Evolutionary conservation across 768 basidiomycete species (phyloP), one percentile per base, ranked within the genome.

Genomic region (Tricholoma flavovirens): DNA sequence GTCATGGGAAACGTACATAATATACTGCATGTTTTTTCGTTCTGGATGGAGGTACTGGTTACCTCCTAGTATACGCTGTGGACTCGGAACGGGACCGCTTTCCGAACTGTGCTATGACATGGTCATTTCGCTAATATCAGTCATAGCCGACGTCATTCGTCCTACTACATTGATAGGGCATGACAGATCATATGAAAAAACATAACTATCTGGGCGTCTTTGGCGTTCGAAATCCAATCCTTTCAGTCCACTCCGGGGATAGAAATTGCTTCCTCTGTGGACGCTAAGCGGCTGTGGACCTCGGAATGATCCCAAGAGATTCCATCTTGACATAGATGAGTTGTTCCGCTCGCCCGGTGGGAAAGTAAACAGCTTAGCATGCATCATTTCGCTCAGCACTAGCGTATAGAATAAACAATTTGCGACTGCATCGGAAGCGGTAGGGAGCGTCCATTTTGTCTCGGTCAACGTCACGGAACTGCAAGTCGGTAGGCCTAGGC

Each of bases 391-490:
- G 14, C 26, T 30, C 51, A 32, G 15, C n/a, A 6, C 17, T 30
- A 29, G 30, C 30, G 30, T 8, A 8, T 32, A 11, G 30, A 32
- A n/a, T 33, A 33, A 17, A 21, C 24, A 30, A 42, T 17, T 40
- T 53, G 22, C 51, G 51, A 53, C 38, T 53, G 22, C 22, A 26
- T 53, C 51, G 51, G 51, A 42, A 12, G 22, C 40, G 51, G 29
- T 29, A 22, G 19, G 26, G 17, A 32, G 36, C 12, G 21, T 38
- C 35, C 36, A 38, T 40, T n/a, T 38, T 38, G 51, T 29, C 38
- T 40, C 36, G 38, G 24, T 9, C 10, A 32, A 53, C 51, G 51
- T 53, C 51, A 38, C 51, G 51, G 51, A 53, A 53, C 36, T 29
- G 38, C 12, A 53, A 11, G 42, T 17, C 21, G n/a, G 22, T 24